phyloP scores from a whole-genome alignment of 495 filamentous ascomycete genomes.

The Bathelium albidoporum region DNA sequence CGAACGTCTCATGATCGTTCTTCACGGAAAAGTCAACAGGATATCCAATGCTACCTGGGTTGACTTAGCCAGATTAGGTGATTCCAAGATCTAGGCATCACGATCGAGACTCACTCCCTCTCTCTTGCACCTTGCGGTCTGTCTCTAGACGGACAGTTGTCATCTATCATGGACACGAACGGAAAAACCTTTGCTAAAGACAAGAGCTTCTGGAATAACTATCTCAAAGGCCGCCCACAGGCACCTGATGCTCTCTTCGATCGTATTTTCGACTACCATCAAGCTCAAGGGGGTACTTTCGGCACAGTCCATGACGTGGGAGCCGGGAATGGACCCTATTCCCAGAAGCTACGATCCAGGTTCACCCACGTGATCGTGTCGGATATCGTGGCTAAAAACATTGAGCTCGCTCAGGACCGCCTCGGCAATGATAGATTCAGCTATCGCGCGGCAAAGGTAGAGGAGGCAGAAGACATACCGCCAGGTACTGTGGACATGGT shows the following conservation, averaged over 20 bases:
- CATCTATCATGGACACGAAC: not conserved
- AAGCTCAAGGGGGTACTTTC: not conserved
- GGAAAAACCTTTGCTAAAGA: slow-evolving; percentile 4
- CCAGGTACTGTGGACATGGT: not conserved
- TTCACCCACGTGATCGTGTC: not conserved
- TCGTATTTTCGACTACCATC: not conserved
- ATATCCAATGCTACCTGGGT: not conserved
- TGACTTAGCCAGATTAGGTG: not conserved
- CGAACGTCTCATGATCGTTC: not conserved
- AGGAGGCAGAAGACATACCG: not conserved
- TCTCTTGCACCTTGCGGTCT: not conserved
- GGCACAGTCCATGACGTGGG: not conserved
- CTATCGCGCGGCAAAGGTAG: not conserved
- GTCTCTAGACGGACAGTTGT: not conserved
- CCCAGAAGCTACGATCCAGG: not conserved
- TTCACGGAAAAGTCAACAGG: not conserved
- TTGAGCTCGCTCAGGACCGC: not conserved
- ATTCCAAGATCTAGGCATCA: not conserved
- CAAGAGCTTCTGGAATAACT: slow-evolving; percentile 1
- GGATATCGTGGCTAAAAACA: not conserved
- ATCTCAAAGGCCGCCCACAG: not conserved
- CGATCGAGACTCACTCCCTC: not conserved
- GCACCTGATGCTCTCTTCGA: not conserved
- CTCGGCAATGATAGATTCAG: not conserved
- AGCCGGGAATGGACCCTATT: not conserved